Evolutionary conservation across 2,329 filamentous ascomycete species (phyloP).

Genomic region (Cladosporium austrohemisphaericum): DNA sequence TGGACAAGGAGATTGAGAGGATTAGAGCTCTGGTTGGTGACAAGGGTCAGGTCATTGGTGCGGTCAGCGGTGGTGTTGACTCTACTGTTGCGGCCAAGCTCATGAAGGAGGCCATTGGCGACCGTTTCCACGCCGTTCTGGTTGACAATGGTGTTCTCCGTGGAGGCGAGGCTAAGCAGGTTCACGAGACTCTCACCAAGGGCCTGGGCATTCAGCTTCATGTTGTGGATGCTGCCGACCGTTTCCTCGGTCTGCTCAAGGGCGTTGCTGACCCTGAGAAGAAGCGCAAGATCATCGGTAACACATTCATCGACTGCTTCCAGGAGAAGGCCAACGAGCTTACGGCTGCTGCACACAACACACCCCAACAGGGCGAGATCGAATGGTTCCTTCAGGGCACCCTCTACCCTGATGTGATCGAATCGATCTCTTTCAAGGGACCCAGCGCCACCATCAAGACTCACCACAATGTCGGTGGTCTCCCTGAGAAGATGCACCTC

Average conservation of each 20-base stretch:
- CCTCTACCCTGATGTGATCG: conserved; percentile 71
- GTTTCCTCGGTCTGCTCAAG: conserved; percentile 71
- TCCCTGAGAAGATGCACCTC: conserved; percentile 59
- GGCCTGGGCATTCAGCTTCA: conserved; percentile 88
- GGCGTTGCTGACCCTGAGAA: conserved; percentile 75
- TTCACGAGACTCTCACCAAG: conserved; percentile 72
- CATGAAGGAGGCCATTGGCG: conserved; percentile 81
- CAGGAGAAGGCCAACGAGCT: conserved; percentile 74
- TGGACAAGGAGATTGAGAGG: conserved; percentile 72
- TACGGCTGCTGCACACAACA: conserved; percentile 65
- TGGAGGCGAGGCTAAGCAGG: conserved; percentile 75
- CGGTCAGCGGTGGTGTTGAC: conserved; percentile 81
- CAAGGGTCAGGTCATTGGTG: conserved; percentile 75
- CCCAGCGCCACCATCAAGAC: conserved; percentile 70
- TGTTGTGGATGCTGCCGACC: conserved; percentile 72
- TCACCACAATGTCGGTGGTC: conserved; percentile 69
- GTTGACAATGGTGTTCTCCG: conserved; percentile 86
- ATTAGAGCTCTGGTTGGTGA: conserved; percentile 80
- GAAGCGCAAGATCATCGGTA: conserved; percentile 89
- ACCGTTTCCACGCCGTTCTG: conserved; percentile 79
- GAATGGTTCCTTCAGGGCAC: conserved; percentile 87
- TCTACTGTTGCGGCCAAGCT: conserved; percentile 82
- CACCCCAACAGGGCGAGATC: conserved; percentile 67
- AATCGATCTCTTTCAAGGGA: conserved; percentile 69
- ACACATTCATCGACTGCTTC: conserved; percentile 77